phyloP scores from a whole-genome alignment of 768 basidiomycete species.

The Tulasnella calospora region DNA sequence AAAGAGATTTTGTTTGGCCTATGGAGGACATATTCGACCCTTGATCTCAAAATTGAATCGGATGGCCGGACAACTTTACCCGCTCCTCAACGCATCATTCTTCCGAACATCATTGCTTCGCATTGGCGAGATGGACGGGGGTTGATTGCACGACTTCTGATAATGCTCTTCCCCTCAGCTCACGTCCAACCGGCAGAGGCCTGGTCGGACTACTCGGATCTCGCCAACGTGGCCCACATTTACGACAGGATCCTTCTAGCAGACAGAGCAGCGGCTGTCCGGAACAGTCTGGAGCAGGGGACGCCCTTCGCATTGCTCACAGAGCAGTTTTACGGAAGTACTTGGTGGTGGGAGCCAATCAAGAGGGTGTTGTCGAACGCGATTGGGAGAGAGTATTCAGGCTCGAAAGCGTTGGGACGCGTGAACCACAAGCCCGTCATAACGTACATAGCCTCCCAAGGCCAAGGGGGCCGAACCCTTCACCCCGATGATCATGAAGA shows the following conservation, averaged over 20 bases:
- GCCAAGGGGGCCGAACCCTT: conserved; percentile 40
- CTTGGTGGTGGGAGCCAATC: conserved; percentile 76
- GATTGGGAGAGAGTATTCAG: neutral
- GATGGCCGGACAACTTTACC: conserved; percentile 51
- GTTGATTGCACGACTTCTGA: conserved; percentile 63
- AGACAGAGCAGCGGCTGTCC: conserved; percentile 60
- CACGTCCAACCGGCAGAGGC: conserved; percentile 65
- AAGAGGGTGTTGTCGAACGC: neutral
- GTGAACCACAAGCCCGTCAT: conserved; percentile 36
- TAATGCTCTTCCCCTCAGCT: conserved; percentile 66
- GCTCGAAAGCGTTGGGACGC: neutral
- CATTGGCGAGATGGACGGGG: conserved; percentile 40
- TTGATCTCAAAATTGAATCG: conserved; percentile 43
- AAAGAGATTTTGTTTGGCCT: conserved; percentile 56
- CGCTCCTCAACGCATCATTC: conserved; percentile 68
- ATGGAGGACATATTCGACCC: conserved; percentile 68
- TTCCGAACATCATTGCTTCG: conserved; percentile 59
- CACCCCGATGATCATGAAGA: conserved; percentile 36
- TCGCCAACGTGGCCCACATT: conserved; percentile 61
- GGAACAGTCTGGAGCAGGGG: conserved; percentile 25
- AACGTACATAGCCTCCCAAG: conserved; percentile 41
- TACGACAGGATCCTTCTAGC: conserved; percentile 72
- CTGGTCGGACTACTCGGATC: conserved; percentile 66
- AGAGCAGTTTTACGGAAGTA: conserved; percentile 63
- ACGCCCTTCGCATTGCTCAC: conserved; percentile 33